Base-by-base conservation (phyloP, 2,329 filamentous ascomycete species). In the Hymenoscyphus albidus region DNA sequence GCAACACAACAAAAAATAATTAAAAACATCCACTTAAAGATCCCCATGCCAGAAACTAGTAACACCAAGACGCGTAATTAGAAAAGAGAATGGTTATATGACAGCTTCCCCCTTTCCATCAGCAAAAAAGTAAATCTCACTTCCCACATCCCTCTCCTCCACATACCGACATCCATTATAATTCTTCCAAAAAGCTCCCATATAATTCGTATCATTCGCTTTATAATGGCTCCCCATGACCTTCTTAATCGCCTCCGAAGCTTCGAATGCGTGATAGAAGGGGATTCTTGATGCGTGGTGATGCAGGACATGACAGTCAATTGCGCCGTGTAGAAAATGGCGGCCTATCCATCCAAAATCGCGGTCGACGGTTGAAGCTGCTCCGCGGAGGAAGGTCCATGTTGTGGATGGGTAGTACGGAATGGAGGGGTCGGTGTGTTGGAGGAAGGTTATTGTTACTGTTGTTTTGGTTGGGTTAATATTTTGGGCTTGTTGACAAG, bases 381-480 rank as follows among this genome's bases (percentile, higher is more conserved):
- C 85, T 14, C 86, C 86, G 68, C 84, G 82, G 64, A 84, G 80
- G 71, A 83, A 88, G 18, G 82, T 85, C 86, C 86, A 88, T 56
- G 78, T 78, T 35, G 82, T 78, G 38, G 80, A 80, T 12, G 83
- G 81, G 72, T 85, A 88, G 75, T 88, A 83, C n/a, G 81, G 81
- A 18, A 87, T 77, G n/a, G 77, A 75, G 32, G 58, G 59, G 56
- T 89, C 85, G 59, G 86, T 88, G 80, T 91, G 88, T 76, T 91
- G 88, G 16, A 91, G 85, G 76, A 88, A 91, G 55, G 88, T 91
- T 73, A 91, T 90, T 67, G 87, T 86, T n/a, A 91, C 87, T 86
- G n/a, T 61, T 61, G 32, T 44, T 44, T 38, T 39, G 44, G 60
- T 71, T 66, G 69, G 73, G 71, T 70, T 57, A 57, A 40, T 62